These are phyloP conservation scores for Boletus bicolor DNA, from an alignment of 768 basidiomycete genomes.

Conservation along the genomic window DNA sequence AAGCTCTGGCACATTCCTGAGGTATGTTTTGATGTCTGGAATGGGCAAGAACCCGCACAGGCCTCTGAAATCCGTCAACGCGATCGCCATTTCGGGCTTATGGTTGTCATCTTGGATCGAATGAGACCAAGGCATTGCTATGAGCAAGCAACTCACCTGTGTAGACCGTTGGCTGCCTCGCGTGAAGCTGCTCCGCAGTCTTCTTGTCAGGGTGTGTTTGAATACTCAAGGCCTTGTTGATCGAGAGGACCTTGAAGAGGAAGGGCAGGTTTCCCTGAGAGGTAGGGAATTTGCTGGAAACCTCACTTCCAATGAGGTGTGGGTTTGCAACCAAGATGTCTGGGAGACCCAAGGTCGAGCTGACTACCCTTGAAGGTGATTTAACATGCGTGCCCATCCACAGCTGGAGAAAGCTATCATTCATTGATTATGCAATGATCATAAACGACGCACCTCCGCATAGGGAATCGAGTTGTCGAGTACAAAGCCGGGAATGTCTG, in stretches of 20 bases:
- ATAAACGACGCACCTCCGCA: slow-evolving; percentile 72
- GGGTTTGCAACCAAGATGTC: slow-evolving; percentile 64
- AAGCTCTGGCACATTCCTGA: slow-evolving; percentile 74
- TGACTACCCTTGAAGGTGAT: slow-evolving; percentile 54
- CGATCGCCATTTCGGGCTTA: slow-evolving; percentile 99
- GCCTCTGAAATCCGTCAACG: slow-evolving; percentile 84
- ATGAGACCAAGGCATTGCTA: slow-evolving; percentile 5
- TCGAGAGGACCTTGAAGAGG: slow-evolving; percentile 88
- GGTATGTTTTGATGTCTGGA: slow-evolving; percentile 59
- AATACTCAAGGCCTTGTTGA: slow-evolving; percentile 85
- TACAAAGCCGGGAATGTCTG: slow-evolving; percentile 58
- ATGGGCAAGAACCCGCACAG: slow-evolving; percentile 93
- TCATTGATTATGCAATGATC: not conserved
- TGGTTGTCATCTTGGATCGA: slow-evolving; percentile 79
- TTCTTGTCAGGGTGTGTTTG: slow-evolving; percentile 90
- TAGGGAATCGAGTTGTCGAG: slow-evolving; percentile 77
- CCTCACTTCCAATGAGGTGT: slow-evolving; percentile 59
- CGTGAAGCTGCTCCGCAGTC: slow-evolving; percentile 69
- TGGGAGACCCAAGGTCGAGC: slow-evolving; percentile 48
- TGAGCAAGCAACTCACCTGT: slow-evolving; percentile 57
- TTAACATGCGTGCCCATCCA: slow-evolving; percentile 99
- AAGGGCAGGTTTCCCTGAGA: slow-evolving; percentile 76
- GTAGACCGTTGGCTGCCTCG: slow-evolving; percentile 76
- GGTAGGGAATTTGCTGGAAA: slow-evolving; percentile 55
- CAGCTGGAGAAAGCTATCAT: slow-evolving; percentile 48